A percentile compares a stretch with the other conserved stretches of the same genome.
phyloP scores from a whole-genome alignment of 1,139 yeast genomes.

The Insectozyma bohioensis region DNA sequence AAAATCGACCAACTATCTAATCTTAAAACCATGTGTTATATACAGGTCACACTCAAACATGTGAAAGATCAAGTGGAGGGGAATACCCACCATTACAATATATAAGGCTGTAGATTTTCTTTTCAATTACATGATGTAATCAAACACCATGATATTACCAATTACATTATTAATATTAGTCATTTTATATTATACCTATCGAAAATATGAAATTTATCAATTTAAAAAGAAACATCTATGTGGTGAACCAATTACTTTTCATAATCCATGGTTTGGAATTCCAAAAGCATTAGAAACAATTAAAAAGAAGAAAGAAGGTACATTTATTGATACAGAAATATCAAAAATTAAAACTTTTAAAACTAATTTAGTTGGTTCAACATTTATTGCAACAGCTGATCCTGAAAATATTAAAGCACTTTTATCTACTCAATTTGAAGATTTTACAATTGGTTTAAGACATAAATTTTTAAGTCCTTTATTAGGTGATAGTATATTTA shows the following conservation, averaged over 20 bases:
- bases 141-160: no score
- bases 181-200: no score
- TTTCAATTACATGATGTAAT: no score
- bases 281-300: constrained; percentile 1
- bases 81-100: no score
- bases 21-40: no score
- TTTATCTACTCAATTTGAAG: constrained; percentile 42
- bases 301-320: not conserved
- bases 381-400: constrained; percentile 17
- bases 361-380: constrained; percentile 1
- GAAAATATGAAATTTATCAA: not conserved
- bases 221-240: constrained; percentile 3
- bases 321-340: not conserved
- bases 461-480: constrained; percentile 38
- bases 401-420: constrained; percentile 34
- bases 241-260: constrained; percentile 1
- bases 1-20: no score
- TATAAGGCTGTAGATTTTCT: no score
- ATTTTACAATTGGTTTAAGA: constrained; percentile 47
- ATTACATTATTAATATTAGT: no score
- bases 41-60: no score
- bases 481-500: constrained; percentile 40
- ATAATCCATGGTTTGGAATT: constrained; percentile 3
- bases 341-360: constrained; percentile 2
- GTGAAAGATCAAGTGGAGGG: no score